Base-by-base conservation (phyloP, 805 yeast species). In the Candida nemodendra region DNA sequence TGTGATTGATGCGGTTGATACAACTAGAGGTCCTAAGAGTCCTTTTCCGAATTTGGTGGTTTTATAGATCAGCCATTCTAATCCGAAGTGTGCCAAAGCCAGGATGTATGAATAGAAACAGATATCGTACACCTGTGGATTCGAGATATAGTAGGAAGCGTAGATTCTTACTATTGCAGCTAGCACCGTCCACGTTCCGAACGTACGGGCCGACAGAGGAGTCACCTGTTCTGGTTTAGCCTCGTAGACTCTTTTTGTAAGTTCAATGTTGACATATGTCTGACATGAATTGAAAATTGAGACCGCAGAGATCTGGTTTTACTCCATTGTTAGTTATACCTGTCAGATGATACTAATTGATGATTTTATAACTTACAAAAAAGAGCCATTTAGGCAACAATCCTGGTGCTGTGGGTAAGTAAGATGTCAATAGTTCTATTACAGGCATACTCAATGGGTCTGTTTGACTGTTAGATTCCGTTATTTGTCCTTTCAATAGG, bases 171-270 rank as follows among this genome's bases (percentile, higher is more conserved):
- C 81, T 21, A 91, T 70, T 2, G 95, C 77, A 2, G 96, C 81
- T 51, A 90, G 73, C 27, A 90, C 69, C 0, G 99, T 93, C 99
- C 99, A 93, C 0, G 99, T 93, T 23, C 99, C 99, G 61, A 93
- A 93, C 0, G 99, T 91, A 54, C 99, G 77, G n/a, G 96, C 96
- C 51, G 93, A 79, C 48, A 93, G 69, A 11, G 59, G 55, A 2
- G 70, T 62, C 18, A 81, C 83, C 58, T 84, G 76, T 5, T 57
- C 48, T 12, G 90, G 88, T 31, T 74, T 63, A 35, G 64, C 70
- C 23, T 75, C 82, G 59, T 93, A 93, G 6, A 93, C 97, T 47
- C 79, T 72, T 50, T 84, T 78, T 2, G 96, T 85, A 37, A 93
- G 72, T 19, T 72, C 69, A 19, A 84, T 70, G 23, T 87, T 77